Conservation (phyloP, 2,329 filamentous ascomycete genomes). For the Botrytis medusae region DNA sequence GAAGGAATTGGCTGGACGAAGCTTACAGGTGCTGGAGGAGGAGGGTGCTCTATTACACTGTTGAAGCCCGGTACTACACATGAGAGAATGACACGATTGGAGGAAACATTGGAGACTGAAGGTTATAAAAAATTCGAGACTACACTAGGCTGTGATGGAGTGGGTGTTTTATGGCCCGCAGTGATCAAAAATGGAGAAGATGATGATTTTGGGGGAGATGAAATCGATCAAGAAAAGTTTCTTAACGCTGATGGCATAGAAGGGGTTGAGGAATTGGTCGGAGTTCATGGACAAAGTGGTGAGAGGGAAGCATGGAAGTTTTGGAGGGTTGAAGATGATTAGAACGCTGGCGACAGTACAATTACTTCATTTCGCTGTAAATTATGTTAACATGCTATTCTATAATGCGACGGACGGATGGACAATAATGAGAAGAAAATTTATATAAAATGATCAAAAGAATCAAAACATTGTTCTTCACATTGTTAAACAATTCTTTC, state of each 20-base stretch:
- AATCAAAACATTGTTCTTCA: slow-evolving; percentile 9
- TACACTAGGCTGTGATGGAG: slow-evolving; percentile 87
- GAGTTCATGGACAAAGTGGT: slow-evolving; percentile 67
- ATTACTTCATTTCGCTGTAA: slow-evolving; percentile 15
- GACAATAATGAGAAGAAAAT: slow-evolving; percentile 3
- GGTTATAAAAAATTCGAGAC: slow-evolving; percentile 85
- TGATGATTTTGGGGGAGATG: slow-evolving; percentile 77
- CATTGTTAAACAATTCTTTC: slow-evolving; percentile 20
- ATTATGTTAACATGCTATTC: slow-evolving; percentile 19
- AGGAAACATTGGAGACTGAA: slow-evolving; percentile 64
- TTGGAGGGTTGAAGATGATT: slow-evolving; percentile 62
- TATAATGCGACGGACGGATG: not conserved
- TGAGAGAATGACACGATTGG: slow-evolving; percentile 60
- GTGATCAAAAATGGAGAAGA: slow-evolving; percentile 82
- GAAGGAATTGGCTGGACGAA: slow-evolving; percentile 95
- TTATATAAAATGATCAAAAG: not conserved
- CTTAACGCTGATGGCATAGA: slow-evolving; percentile 79
- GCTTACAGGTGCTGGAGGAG: slow-evolving; percentile 90
- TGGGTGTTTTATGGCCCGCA: slow-evolving; percentile 92
- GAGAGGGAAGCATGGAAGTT: slow-evolving; percentile 84
- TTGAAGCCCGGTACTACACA: slow-evolving; percentile 65
- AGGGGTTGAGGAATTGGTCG: slow-evolving; percentile 84
- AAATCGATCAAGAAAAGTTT: slow-evolving; percentile 89
- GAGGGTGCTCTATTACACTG: slow-evolving; percentile 91
- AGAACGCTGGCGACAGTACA: slow-evolving; percentile 32